Evolutionary conservation across 257 asterid genomes (phyloP).

Genomic region (Apocynum venetum): DNA sequence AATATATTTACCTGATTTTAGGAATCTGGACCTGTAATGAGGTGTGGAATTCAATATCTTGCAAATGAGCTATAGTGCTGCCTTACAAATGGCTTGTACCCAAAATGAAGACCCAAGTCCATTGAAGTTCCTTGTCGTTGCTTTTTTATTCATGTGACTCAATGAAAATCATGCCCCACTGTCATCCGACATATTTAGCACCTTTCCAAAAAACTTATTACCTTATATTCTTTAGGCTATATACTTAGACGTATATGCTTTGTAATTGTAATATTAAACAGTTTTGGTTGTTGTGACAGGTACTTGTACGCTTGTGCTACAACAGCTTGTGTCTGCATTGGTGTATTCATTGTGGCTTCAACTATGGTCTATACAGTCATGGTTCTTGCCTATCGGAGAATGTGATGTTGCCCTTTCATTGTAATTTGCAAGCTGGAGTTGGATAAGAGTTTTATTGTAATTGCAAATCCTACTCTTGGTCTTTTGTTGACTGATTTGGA

Average conservation of each 20-base stretch:
- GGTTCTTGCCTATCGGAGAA: conserved; percentile 35
- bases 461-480: neutral
- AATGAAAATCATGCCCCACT: neutral
- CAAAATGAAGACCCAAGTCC: too few relatives aligned
- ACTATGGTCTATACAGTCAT: conserved; percentile 37
- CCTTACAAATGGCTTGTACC: neutral
- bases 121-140: neutral
- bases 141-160: neutral
- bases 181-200: too few relatives aligned
- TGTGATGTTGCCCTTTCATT: conserved; percentile 13
- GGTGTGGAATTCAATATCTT: too few relatives aligned
- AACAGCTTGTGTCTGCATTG: conserved; percentile 60
- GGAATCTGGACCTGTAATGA: neutral
- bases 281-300: conserved; percentile 33
- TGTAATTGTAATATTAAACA: neutral
- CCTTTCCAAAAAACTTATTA: too few relatives aligned
- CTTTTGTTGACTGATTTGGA: neutral
- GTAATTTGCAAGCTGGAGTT: neutral
- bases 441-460: conserved; percentile 1
- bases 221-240: too few relatives aligned
- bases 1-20: neutral
- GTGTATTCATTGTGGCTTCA: conserved; percentile 49
- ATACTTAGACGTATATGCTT: neutral
- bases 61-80: neutral
- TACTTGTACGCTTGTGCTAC: conserved; percentile 77